These are phyloP conservation scores for Phialophora tarda DNA, from an alignment of 2,329 filamentous ascomycete genomes.

Conservation along the genomic window DNA sequence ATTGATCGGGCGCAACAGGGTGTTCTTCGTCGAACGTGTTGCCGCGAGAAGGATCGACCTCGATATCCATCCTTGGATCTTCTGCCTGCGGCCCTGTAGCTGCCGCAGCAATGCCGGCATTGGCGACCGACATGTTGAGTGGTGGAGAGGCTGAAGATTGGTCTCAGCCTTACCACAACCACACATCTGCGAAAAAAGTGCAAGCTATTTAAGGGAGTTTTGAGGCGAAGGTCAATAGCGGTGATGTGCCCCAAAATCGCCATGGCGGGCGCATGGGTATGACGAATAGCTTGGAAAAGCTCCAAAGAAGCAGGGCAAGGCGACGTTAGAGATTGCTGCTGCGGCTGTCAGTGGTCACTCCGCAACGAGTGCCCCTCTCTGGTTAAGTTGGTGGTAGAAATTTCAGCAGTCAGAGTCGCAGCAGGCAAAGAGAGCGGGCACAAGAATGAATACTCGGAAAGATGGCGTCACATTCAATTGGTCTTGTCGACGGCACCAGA, in stretches of 20 bases:
- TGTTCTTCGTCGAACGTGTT: slow-evolving; percentile 44
- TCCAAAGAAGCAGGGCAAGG: slow-evolving; percentile 13
- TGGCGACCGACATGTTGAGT: slow-evolving; percentile 36
- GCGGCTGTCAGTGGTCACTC: slow-evolving; percentile 16
- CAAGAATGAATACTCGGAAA: background rate
- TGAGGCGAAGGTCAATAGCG: slow-evolving; percentile 11
- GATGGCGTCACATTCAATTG: background rate
- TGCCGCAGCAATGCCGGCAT: slow-evolving; percentile 35
- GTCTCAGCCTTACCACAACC: slow-evolving; percentile 2
- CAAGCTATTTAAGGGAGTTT: slow-evolving; percentile 13
- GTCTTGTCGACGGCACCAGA: background rate
- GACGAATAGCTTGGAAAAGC: slow-evolving; percentile 15
- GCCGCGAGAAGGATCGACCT: slow-evolving; percentile 6
- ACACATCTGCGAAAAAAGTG: background rate
- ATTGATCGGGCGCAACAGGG: slow-evolving; percentile 60
- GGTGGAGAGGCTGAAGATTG: background rate
- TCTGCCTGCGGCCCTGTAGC: slow-evolving; percentile 33
- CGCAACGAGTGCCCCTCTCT: slow-evolving; percentile 10
- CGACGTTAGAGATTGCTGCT: slow-evolving; percentile 20
- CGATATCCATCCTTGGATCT: slow-evolving; percentile 32
- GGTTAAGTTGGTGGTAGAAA: slow-evolving; percentile 6
- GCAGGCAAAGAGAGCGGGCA: slow-evolving; percentile 8
- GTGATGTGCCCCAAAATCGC: background rate
- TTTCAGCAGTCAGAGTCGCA: slow-evolving; percentile 18
- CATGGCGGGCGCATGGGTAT: slow-evolving; percentile 11